Evolutionary conservation across 306 rosid genomes (phyloP).

Genomic region (Lathyrus aphaca): DNA sequence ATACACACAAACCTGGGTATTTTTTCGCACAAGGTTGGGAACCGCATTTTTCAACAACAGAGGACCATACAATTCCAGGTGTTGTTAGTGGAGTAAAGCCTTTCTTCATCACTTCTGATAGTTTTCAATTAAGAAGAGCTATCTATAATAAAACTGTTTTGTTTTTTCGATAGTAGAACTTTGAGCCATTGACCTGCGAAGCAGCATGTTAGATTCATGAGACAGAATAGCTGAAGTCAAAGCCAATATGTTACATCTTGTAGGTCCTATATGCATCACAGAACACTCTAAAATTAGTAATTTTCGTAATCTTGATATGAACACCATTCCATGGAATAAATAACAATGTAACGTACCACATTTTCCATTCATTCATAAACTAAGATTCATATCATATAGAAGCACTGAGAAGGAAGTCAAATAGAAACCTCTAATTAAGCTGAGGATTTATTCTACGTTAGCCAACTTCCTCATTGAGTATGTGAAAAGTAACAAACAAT

Average conservation of each 20-base stretch:
- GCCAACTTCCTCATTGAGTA: too few species aligned
- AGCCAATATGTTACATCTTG: too few species aligned
- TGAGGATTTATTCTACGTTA: too few species aligned
- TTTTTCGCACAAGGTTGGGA: slow-evolving; percentile 92
- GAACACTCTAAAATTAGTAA: not conserved
- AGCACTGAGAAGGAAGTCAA: too few species aligned
- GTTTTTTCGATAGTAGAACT: slow-evolving; percentile 89
- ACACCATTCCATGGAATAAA: not conserved
- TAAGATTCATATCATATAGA: too few species aligned
- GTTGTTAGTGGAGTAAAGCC: slow-evolving; percentile 89
- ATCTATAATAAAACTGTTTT: slow-evolving; percentile 87
- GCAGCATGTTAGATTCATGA: slow-evolving; percentile 29
- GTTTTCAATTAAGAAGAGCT: slow-evolving; percentile 91
- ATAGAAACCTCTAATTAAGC: too few species aligned
- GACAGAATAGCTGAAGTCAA: slow-evolving; percentile 26
- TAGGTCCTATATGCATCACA: slow-evolving; percentile 5
- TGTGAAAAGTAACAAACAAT: too few species aligned
- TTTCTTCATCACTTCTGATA: slow-evolving; percentile 78
- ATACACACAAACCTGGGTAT: slow-evolving; percentile 73
- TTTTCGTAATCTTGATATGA: not conserved
- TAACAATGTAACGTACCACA: too few species aligned
- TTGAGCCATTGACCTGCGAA: slow-evolving; percentile 92
- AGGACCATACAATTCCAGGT: slow-evolving; percentile 93
- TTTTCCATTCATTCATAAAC: too few species aligned
- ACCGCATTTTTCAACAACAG: slow-evolving; percentile 94